Percentiles rank a stretch among this genome's conserved stretches.
phyloP scores from a whole-genome alignment of 805 yeast genomes.

The Schizosaccharomyces japonicus region DNA sequence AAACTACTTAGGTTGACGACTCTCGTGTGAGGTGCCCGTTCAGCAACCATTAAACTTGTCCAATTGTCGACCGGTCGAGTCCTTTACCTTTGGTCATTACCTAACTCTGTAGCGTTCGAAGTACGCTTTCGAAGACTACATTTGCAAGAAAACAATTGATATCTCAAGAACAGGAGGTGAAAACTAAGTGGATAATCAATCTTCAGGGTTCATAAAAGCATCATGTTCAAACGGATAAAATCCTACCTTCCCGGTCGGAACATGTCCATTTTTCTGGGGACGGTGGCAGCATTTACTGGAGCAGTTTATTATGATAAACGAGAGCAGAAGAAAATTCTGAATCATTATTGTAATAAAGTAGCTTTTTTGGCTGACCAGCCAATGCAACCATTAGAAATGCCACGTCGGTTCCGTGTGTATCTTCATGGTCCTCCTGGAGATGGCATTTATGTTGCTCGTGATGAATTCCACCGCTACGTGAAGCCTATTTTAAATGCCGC shows the following conservation, averaged over 20 bases:
- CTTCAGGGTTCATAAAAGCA: too few species aligned
- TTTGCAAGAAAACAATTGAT: too few species aligned
- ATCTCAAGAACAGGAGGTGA: too few species aligned
- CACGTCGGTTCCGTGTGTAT: conserved; percentile 59
- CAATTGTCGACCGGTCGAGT: too few species aligned
- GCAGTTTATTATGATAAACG: conserved; percentile 57
- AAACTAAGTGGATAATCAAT: too few species aligned
- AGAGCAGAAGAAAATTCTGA: conserved; percentile 42
- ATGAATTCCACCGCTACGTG: conserved; percentile 49
- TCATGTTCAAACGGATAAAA: background rate
- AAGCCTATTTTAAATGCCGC: conserved; percentile 71
- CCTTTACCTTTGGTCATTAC: too few species aligned
- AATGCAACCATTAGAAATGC: conserved; percentile 20
- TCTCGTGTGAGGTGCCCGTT: too few species aligned
- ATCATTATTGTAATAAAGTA: conserved; percentile 40
- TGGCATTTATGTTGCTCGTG: conserved; percentile 47
- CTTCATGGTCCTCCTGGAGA: conserved; percentile 96
- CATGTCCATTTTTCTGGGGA: conserved; percentile 75
- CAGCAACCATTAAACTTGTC: too few species aligned
- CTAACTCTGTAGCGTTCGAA: too few species aligned
- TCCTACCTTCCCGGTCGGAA: conserved; percentile 53
- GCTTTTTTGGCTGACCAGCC: conserved; percentile 27
- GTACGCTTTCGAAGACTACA: too few species aligned
- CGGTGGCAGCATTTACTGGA: conserved; percentile 42
- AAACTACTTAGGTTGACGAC: too few species aligned